phyloP scores from a whole-genome alignment of 306 rosid species.

The cucumber (Cucumis sativus) region Cucumber_9930_V3 NC_026659.2:29085001-29085500 shows the following conservation, averaged over 20 bases:
- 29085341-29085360: neutral
- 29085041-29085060: neutral
- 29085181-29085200: neutral
- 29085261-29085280: slow-evolving; percentile 93
- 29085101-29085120: neutral
- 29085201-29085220: slow-evolving; percentile 70
- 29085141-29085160: neutral
- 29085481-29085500: slow-evolving; percentile 46
- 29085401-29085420: slow-evolving; percentile 25
- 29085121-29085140: neutral
- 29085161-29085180: neutral
- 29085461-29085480: slow-evolving; percentile 78
- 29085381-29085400: slow-evolving; percentile 48
- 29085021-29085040: neutral
- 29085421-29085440: slow-evolving; percentile 24
- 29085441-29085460: slow-evolving; percentile 63
- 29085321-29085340: slow-evolving; percentile 1
- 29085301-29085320: neutral
- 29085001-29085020: neutral
- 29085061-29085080: neutral
- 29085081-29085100: neutral
- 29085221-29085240: slow-evolving; percentile 80
- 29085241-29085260: slow-evolving; percentile 87
- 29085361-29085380: slow-evolving; percentile 43
- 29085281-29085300: slow-evolving; percentile 29